phyloP scores from a whole-genome alignment of 768 basidiomycete genomes.

The Xerocomus potaroensis region DNA sequence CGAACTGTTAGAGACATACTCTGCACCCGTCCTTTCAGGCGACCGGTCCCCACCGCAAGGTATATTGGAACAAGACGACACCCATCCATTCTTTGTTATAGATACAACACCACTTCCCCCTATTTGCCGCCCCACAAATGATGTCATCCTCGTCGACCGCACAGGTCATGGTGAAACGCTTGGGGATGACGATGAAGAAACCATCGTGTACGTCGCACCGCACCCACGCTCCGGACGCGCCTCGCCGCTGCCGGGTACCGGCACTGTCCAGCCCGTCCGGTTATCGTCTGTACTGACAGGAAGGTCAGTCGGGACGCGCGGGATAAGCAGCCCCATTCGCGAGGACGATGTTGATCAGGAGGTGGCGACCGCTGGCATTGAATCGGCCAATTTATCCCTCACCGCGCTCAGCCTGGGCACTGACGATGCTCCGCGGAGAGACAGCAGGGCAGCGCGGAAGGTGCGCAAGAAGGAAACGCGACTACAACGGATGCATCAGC shows the following conservation, averaged over 20 bases:
- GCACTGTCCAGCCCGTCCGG: slow-evolving; percentile 8
- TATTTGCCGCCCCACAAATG: slow-evolving; percentile 8
- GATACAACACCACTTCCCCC: slow-evolving; percentile 36
- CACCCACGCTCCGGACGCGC: slow-evolving; percentile 45
- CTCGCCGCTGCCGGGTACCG: slow-evolving; percentile 14
- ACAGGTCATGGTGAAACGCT: slow-evolving; percentile 9
- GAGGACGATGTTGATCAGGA: slow-evolving; percentile 2
- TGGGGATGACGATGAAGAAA: slow-evolving; percentile 37
- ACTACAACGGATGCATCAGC: slow-evolving; percentile 14
- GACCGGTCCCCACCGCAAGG: not conserved
- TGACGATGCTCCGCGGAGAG: slow-evolving; percentile 23
- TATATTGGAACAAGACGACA: not conserved
- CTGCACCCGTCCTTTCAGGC: not conserved
- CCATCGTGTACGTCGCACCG: slow-evolving; percentile 76
- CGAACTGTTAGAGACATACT: not conserved
- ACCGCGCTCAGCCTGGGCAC: slow-evolving; percentile 28
- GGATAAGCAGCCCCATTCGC: slow-evolving; percentile 7
- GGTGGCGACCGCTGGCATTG: not conserved
- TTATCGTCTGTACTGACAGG: slow-evolving; percentile 29
- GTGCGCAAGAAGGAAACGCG: slow-evolving; percentile 18
- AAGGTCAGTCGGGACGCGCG: not conserved
- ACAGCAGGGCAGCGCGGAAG: slow-evolving; percentile 24
- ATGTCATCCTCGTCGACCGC: slow-evolving; percentile 23
- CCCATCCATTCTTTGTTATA: slow-evolving; percentile 30
- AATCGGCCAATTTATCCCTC: too few relatives aligned